These are phyloP conservation scores for Boehmeria nivea DNA, from an alignment of 306 rosid genomes.

Conservation along the genomic window DNA sequence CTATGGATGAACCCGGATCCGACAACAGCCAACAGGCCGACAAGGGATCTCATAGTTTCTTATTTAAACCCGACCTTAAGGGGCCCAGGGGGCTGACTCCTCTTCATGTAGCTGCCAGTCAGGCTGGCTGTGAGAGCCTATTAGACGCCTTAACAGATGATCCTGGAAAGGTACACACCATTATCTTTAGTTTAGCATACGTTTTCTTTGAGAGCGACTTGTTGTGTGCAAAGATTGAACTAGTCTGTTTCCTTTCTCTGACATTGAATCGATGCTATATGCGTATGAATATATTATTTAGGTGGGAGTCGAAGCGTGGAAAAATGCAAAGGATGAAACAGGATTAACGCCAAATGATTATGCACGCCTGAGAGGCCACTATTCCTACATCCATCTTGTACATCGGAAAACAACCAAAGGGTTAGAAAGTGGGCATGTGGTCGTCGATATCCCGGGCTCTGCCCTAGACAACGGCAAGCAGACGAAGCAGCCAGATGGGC, in stretches of 20 bases:
- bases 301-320: conserved; percentile 91
- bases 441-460: conserved; percentile 51
- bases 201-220: too few species aligned
- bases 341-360: conserved; percentile 75
- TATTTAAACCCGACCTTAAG: conserved; percentile 59
- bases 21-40: conserved; percentile 37
- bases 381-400: conserved; percentile 61
- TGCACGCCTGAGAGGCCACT: conserved; percentile 48
- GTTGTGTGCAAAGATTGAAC: too few species aligned
- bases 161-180: conserved; percentile 90
- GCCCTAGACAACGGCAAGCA: conserved; percentile 37
- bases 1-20: conserved; percentile 25
- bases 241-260: too few species aligned
- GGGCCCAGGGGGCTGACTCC: conserved; percentile 89
- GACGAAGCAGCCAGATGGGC: too few species aligned
- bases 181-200: too few species aligned
- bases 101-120: conserved; percentile 74
- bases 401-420: conserved; percentile 49
- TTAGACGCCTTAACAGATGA: conserved; percentile 85
- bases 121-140: conserved; percentile 53
- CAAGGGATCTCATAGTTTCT: conserved; percentile 26
- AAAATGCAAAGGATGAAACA: conserved; percentile 46
- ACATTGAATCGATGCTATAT: too few species aligned
- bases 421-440: conserved; percentile 46
- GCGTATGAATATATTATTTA: too few species aligned